Evolutionary conservation across 2,329 filamentous ascomycete species (phyloP).

Genomic region (Colletotrichum sp.): DNA sequence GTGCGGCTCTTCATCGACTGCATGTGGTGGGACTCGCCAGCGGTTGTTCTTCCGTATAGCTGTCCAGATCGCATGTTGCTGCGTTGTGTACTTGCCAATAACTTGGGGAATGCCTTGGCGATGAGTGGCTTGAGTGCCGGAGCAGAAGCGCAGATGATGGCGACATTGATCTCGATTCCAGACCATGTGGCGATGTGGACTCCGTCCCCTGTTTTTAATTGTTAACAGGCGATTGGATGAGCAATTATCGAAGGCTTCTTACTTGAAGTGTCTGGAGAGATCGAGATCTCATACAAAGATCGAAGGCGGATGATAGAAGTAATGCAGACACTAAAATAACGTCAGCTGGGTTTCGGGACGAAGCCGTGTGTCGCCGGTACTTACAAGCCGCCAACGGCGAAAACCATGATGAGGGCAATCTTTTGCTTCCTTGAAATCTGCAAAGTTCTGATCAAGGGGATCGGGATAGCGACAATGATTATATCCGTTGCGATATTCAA

Average conservation of each 20-base stretch:
- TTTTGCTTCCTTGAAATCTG: neutral
- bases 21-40: neutral
- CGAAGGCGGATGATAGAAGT: conserved; percentile 25
- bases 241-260: neutral
- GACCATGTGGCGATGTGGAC: conserved; percentile 25
- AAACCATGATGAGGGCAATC: neutral
- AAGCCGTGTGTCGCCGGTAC: neutral
- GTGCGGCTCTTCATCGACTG: neutral
- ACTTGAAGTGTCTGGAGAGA: neutral
- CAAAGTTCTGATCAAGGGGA: conserved; percentile 18
- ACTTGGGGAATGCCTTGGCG: conserved; percentile 25
- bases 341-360: neutral
- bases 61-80: neutral
- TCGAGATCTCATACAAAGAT: conserved; percentile 20
- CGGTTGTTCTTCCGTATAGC: neutral
- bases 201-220: neutral
- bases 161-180: conserved; percentile 35
- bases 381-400: neutral
- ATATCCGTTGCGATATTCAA: conserved; percentile 34
- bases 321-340: neutral
- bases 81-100: neutral
- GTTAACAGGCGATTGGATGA: neutral
- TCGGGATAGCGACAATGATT: conserved; percentile 28
- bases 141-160: conserved; percentile 36
- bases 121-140: conserved; percentile 36